Percentiles rank a stretch among this genome's conserved stretches.
Evolutionary conservation across 345 rosid genomes (phyloP).

Genomic region (Firmiana major): DNA sequence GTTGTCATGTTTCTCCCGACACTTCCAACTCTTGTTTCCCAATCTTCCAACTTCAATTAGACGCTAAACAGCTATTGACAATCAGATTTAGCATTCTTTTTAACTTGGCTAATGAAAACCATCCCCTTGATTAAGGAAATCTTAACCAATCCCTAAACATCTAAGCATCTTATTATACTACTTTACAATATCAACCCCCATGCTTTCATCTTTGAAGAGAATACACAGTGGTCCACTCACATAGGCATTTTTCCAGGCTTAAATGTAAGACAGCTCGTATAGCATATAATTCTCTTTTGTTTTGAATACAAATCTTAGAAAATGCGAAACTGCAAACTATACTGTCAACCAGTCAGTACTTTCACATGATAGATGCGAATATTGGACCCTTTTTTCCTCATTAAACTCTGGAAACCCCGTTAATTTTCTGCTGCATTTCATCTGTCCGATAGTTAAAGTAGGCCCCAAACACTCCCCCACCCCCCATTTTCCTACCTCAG

Average conservation of each 20-base stretch:
- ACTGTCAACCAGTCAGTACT: background rate
- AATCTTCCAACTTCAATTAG: constrained; percentile 40
- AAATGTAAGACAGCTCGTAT: background rate
- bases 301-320: background rate
- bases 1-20: constrained; percentile 57
- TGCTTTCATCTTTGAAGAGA: constrained; percentile 17
- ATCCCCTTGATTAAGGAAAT: constrained; percentile 19
- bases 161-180: background rate
- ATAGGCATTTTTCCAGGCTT: background rate
- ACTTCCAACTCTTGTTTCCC: constrained; percentile 43
- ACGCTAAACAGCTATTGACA: constrained; percentile 19
- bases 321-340: no score
- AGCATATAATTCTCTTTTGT: background rate
- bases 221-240: constrained; percentile 22
- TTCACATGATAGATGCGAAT: background rate
- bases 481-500: no score
- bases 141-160: constrained; percentile 31
- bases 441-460: background rate
- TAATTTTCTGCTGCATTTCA: background rate
- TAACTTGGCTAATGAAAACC: constrained; percentile 20
- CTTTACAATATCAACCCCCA: background rate
- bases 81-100: constrained; percentile 18
- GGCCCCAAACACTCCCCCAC: background rate
- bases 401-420: background rate
- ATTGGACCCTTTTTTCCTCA: background rate